phyloP scores from a whole-genome alignment of 495 filamentous ascomycete genomes.

The Trichoderma orchidacearum region DNA sequence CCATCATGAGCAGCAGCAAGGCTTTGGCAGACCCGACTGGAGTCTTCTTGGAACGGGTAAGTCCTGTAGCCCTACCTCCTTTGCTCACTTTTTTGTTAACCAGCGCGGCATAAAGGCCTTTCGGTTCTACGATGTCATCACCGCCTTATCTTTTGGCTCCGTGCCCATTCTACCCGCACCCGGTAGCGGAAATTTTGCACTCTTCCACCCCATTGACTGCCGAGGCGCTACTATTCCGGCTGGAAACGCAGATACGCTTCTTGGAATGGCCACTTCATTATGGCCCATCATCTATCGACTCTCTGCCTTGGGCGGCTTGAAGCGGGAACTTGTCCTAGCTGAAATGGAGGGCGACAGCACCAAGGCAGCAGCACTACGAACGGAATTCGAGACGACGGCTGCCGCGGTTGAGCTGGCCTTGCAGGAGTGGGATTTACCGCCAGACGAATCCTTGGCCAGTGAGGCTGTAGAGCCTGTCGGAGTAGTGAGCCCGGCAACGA shows the following conservation, averaged over 20 bases:
- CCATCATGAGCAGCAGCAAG: constrained; percentile 38
- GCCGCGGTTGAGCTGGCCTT: constrained; percentile 43
- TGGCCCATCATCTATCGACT: constrained; percentile 53
- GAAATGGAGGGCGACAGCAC: constrained; percentile 18
- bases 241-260: constrained; percentile 41
- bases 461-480: constrained; percentile 2
- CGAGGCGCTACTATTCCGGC: constrained; percentile 25
- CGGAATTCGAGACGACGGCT: constrained; percentile 40
- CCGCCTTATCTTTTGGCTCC: constrained; percentile 47
- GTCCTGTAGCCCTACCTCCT: constrained; percentile 5
- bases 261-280: constrained; percentile 47
- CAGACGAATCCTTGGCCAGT: constrained; percentile 10
- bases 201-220: constrained; percentile 31
- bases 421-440: constrained; percentile 33
- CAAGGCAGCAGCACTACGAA: constrained; percentile 37
- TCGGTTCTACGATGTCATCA: constrained; percentile 51
- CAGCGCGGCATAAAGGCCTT: constrained; percentile 31
- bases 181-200: constrained; percentile 24
- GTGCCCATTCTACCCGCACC: constrained; percentile 40
- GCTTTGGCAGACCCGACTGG: constrained; percentile 34
- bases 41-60: constrained; percentile 42
- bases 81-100: not conserved
- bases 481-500: not conserved
- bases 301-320: constrained; percentile 37
- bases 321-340: constrained; percentile 32